Evolutionary conservation across 257 asterid genomes (phyloP).

Genomic region (Solanum phureja): DNA sequence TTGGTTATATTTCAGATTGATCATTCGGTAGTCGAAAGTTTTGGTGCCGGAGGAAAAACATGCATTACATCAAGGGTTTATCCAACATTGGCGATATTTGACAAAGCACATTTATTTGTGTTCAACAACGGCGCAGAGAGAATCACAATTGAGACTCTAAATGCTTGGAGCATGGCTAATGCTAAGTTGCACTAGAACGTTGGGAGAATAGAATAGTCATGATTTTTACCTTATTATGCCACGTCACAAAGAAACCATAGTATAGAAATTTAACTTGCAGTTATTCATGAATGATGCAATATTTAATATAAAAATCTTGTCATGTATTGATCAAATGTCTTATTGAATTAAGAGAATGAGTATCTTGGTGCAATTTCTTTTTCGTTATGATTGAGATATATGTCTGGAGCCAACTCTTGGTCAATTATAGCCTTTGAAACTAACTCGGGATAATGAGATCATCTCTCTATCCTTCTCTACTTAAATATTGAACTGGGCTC

Average conservation of each 20-base stretch:
- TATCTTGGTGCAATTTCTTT: neutral
- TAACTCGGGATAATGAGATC: neutral
- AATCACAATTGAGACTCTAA: neutral
- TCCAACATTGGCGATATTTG: neutral
- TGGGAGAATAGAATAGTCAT: neutral
- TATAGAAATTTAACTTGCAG: no score
- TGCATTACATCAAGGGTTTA: slow-evolving; percentile 12
- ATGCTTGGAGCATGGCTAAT: slow-evolving; percentile 9
- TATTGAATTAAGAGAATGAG: no score
- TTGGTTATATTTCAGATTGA: no score
- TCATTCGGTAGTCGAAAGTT: slow-evolving; percentile 12
- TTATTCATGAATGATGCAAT: no score
- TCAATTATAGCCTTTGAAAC: neutral
- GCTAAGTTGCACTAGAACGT: neutral
- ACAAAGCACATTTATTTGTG: slow-evolving; percentile 1
- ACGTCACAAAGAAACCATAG: no score
- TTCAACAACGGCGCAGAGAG: neutral
- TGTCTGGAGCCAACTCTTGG: neutral
- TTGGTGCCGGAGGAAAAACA: slow-evolving; percentile 2
- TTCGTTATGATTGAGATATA: neutral
- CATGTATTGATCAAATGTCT: no score
- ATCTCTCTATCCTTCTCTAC: neutral
- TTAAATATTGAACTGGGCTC: no score
- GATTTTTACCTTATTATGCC: no score
- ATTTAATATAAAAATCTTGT: no score